Base-by-base conservation (phyloP, 805 yeast species). In the Hanseniaspora mollemarum region DNA sequence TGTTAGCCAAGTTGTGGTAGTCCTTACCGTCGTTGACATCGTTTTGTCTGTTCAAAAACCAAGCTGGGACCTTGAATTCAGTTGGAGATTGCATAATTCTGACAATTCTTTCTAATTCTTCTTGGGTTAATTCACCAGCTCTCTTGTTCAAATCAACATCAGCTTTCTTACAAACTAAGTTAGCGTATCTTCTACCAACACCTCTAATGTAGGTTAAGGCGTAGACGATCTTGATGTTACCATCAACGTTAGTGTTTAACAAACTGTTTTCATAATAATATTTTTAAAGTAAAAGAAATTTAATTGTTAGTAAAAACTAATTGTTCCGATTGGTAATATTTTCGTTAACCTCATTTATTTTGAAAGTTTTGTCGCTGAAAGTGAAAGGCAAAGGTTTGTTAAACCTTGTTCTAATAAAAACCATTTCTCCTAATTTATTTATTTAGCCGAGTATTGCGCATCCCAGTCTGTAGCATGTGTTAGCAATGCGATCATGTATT, bases 81-180 rank as follows among this genome's bases (percentile, higher is more conserved):
- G 94, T 80, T 75, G 99, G 99, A 94, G 86, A 87, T 81, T 94
- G 98, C 94, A 94, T 86, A 75, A 92, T 94, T 77, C 95, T 90
- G 73, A 92, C 97, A 71, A 92, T 78, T 81, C 98, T 88, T 83
- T 92, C 99, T 74, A 92, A 87, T 80, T 92, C 99, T 83, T 92
- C 99, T 76, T 92, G 98, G 74, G 98, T 88, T 74, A 92, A 87
- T 79, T 92, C 98, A 85, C 99, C 99, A 69, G 99, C 99, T 77
- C 99, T 86, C 84, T 92, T 92, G 76, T 75, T 69, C 76, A 94
- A 82, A 74, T 86, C 94, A 71, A 92, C 94, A 81, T 92, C 99
- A 69, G 99, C 99, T 83, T 90, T 94, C 86, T 94, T 94, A 82
- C 97, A 92, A 71, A 92, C 96, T 78, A 92, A 80, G 88, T 94